Evolutionary conservation across 1,284 basidiomycete genomes (phyloP), one percentile per base, ranked within the genome.

Genomic region (Pascua guehoae): DNA sequence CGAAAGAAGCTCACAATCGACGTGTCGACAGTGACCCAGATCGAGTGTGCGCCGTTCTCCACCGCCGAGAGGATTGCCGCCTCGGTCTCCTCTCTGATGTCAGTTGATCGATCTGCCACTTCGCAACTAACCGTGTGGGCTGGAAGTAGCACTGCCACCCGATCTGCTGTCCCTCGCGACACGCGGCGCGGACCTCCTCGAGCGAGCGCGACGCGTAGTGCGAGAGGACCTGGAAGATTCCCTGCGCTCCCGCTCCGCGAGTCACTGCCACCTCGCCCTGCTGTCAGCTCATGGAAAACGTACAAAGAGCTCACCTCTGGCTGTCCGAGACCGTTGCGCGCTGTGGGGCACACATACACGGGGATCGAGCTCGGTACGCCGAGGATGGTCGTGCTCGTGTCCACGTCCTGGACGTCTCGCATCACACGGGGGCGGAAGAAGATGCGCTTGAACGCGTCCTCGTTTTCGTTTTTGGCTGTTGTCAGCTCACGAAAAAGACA

Each of bases 381-480:
- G 43, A 92, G 82, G 58, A 93, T 85, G 9, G 81, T 84, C 2
- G 88, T 89, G 0, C 84, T 84, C 10, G 86, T 82, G 73, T 90
- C 85, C 57, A 87, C 85, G 44, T 80, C 71, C 5, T 82, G 81
- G n/a, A 91, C 84, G 8, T 84, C 78, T 38, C 83, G 82, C 80
- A 92, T 83, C 32, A 93, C 84, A 40, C 90, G 83, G 2, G 91
- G 85, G 51, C 84, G 82, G 74, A 93, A 92, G 75, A 88, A 90
- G 74, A 91, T 86, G 32, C 88, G 83, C 41, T 81, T 80, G 72
- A 88, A 92, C 12, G 88, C 85, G 39, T 82, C 80, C 24, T 81
- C 79, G 63, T 90, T 90, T 72, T 89, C 86, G n/a, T 72, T 46
- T 14, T 65, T 58, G 5, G 71, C 65, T 65, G 56, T 49, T 4